phyloP scores from a whole-genome alignment of 345 rosid genomes.

The Anacardium occidentale region DNA sequence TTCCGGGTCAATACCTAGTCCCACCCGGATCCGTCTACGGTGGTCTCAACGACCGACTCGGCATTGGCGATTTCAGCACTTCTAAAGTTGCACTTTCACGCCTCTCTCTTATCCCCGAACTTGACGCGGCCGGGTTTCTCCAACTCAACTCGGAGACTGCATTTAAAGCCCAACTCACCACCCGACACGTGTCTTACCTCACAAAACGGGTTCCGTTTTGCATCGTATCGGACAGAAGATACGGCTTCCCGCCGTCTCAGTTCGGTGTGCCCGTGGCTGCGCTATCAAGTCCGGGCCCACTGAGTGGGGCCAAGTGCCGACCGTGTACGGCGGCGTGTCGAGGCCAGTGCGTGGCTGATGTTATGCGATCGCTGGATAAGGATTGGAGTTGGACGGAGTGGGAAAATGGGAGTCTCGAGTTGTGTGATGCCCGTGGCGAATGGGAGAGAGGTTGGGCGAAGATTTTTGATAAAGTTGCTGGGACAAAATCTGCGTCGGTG shows the following conservation, averaged over 20 bases:
- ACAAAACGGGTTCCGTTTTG: slow-evolving; percentile 68
- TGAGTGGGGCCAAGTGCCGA: slow-evolving; percentile 95
- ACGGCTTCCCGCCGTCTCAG: slow-evolving; percentile 58
- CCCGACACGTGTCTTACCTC: slow-evolving; percentile 41
- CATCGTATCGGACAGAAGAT: slow-evolving; percentile 62
- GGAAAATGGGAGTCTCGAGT: slow-evolving; percentile 51
- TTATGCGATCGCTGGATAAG: slow-evolving; percentile 40
- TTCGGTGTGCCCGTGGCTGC: slow-evolving; percentile 82
- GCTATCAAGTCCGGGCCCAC: slow-evolving; percentile 69
- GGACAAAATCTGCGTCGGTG: slow-evolving; percentile 41
- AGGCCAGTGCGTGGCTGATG: slow-evolving; percentile 53
- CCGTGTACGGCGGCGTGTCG: slow-evolving; percentile 65
- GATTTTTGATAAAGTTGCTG: slow-evolving; percentile 23
- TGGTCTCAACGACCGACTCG: slow-evolving; percentile 91
- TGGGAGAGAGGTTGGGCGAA: slow-evolving; percentile 38
- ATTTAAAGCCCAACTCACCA: slow-evolving; percentile 72
- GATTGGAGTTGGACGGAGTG: slow-evolving; percentile 94
- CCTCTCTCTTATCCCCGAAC: slow-evolving; percentile 65
- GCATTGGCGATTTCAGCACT: slow-evolving; percentile 61
- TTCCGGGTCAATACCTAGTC: slow-evolving; percentile 59
- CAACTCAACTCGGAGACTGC: slow-evolving; percentile 82
- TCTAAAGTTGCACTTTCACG: slow-evolving; percentile 78
- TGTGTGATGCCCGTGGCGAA: slow-evolving; percentile 65
- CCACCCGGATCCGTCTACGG: slow-evolving; percentile 88
- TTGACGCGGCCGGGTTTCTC: slow-evolving; percentile 48